phyloP scores from a whole-genome alignment of 805 yeast genomes.

The Saccharomycopsis capsularis region DNA sequence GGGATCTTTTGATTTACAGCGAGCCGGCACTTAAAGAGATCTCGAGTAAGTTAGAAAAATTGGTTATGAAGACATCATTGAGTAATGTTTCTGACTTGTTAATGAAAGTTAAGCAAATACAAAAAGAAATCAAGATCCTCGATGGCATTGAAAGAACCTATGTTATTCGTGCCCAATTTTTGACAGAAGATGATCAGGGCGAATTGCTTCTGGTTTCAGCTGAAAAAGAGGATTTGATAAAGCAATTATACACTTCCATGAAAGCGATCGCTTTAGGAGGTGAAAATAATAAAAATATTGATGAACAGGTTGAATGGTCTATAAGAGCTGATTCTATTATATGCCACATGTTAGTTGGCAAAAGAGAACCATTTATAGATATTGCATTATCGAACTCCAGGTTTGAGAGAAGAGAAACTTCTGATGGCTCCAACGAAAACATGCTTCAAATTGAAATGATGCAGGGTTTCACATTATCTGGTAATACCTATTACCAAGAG shows the following conservation, averaged over 20 bases:
- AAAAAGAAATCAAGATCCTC: constrained; percentile 39
- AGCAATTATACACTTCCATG: constrained; percentile 41
- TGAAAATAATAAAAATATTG: constrained; percentile 18
- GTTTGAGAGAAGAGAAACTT: constrained; percentile 54
- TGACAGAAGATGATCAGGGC: constrained; percentile 43
- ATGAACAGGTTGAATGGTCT: constrained; percentile 49
- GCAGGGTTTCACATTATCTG: constrained; percentile 61
- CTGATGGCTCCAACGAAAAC: constrained; percentile 64
- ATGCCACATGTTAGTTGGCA: constrained; percentile 59
- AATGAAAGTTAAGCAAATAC: constrained; percentile 42
- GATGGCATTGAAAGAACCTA: constrained; percentile 39
- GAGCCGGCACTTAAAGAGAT: constrained; percentile 62
- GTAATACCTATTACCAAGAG: constrained; percentile 58
- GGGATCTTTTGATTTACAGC: constrained; percentile 59
- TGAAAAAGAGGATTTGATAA: constrained; percentile 31
- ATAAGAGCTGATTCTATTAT: constrained; percentile 62
- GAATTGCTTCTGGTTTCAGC: constrained; percentile 36
- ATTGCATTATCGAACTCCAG: constrained; percentile 55
- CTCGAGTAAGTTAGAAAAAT: constrained; percentile 54
- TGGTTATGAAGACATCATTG: constrained; percentile 65
- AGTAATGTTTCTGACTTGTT: constrained; percentile 48
- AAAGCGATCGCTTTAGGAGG: constrained; percentile 35
- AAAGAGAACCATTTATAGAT: constrained; percentile 60
- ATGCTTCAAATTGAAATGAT: constrained; percentile 50
- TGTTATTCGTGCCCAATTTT: constrained; percentile 39